Percentiles rank a stretch among this genome's conserved stretches.
Conservation (phyloP, 2,329 filamentous ascomycete genomes). For the Fusarium beomiforme region DNA sequence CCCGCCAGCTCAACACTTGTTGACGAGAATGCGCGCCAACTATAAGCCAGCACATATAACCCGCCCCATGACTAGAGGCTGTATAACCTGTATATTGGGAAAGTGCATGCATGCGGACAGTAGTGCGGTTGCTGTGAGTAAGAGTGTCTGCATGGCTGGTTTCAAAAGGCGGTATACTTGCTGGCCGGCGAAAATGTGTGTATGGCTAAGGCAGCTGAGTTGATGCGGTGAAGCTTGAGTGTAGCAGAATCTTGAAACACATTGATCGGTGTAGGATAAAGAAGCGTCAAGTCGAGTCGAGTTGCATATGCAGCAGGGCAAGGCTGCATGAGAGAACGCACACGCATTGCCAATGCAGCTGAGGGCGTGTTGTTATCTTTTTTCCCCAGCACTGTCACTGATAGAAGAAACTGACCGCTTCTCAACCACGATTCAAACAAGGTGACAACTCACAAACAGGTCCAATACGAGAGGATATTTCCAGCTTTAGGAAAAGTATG, state of each 20-base stretch:
- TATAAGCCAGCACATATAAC: constrained; percentile 21
- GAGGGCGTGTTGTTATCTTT: constrained; percentile 31
- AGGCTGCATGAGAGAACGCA: constrained; percentile 18
- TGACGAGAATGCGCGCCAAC: constrained; percentile 18
- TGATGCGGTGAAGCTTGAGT: constrained; percentile 30
- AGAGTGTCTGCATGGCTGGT: constrained; percentile 12
- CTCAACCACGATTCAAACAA: constrained; percentile 15
- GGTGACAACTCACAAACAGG: constrained; percentile 28
- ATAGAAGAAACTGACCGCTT: constrained; percentile 27
- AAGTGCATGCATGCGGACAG: constrained; percentile 10
- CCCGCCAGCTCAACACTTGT: constrained; percentile 22
- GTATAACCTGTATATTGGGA: constrained; percentile 8
- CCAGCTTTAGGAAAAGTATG: not conserved
- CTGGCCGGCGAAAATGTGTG: constrained; percentile 6
- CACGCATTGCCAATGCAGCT: not conserved
- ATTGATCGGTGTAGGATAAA: constrained; percentile 33
- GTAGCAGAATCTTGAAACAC: constrained; percentile 26
- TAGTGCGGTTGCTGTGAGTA: constrained; percentile 14
- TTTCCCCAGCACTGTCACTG: constrained; percentile 1
- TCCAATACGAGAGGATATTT: not conserved
- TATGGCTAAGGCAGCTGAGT: not conserved
- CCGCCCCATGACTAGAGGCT: not conserved
- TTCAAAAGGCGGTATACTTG: constrained; percentile 39
- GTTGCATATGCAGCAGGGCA: constrained; percentile 19
- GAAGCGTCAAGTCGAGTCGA: not conserved